Conservation (phyloP, 2,329 filamentous ascomycete species). For the Sporothrix pallida region DNA sequence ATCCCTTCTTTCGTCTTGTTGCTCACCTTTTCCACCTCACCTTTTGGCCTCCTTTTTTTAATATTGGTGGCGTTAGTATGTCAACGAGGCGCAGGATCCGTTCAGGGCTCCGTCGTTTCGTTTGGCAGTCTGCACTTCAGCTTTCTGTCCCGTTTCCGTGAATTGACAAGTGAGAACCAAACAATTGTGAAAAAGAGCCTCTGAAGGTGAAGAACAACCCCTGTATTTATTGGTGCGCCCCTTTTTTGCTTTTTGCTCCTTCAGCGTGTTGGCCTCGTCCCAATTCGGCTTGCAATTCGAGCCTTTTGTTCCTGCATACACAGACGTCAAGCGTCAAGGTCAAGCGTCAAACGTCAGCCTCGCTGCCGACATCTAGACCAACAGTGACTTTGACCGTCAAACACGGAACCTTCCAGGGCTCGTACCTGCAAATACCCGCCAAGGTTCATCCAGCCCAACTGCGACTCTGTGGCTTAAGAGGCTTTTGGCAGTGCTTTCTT, state of each 20-base stretch:
- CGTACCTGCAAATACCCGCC: neutral
- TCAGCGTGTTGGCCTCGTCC: slow-evolving; percentile 7
- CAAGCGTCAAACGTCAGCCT: neutral
- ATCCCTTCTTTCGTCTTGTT: neutral
- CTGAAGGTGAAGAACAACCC: neutral
- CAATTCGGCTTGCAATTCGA: slow-evolving; percentile 18
- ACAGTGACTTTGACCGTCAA: no score
- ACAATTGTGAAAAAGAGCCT: neutral
- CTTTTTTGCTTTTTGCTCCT: neutral
- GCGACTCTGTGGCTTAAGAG: slow-evolving; percentile 3
- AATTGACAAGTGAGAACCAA: neutral
- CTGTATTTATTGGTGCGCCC: slow-evolving; percentile 3
- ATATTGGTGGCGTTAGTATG: neutral
- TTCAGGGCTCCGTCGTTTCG: neutral
- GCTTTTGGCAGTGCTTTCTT: neutral
- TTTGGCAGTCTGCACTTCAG: neutral
- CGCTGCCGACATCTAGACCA: slow-evolving; percentile 6
- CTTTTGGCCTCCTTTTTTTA: neutral
- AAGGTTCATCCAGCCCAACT: slow-evolving; percentile 5
- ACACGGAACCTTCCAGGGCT: no score
- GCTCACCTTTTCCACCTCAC: no score
- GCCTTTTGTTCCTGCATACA: neutral
- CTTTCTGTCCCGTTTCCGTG: neutral
- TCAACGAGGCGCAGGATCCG: neutral
- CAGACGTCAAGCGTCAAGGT: neutral